Base-by-base conservation (phyloP, 345 rosid species). In the Cochlearia excelsa region DNA sequence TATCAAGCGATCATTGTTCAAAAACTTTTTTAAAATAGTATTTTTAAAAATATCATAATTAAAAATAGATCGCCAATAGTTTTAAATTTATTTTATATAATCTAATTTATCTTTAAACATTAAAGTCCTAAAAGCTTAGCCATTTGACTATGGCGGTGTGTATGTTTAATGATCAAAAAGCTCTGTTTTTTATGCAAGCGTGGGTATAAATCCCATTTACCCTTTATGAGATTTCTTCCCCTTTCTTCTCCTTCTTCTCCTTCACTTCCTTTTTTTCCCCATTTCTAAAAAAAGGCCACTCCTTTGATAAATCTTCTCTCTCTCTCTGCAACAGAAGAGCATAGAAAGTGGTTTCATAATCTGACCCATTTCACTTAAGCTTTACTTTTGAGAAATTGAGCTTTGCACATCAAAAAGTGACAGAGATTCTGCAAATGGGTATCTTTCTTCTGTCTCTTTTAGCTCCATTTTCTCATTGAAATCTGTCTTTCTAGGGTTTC, bases 171-270 rank as follows among this genome's bases (percentile, higher is more conserved):
- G 94, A 87, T 85, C 91, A 16, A 82, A 78, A 57, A 57, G 64
- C 96, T 80, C 96, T 77, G 73, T 80, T 84, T 91, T 90, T 82
- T 1, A 87, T 84, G 98, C 91, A 90, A 78, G 95, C 94, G 94
- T 90, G 97, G 90, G 87, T 87, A 91, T 85, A 85, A 84, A 87
- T 77, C 77, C 83, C 23, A 16, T 16, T 16, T 16, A 16, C 23
- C 23, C 23, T 16, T 16, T 16, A 16, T 16, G 23, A 75, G 78
- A 69, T 66, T 75, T 82, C 77, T 82, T 78, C 72, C 68, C 51
- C 8, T 3, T 33, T 33, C 50, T 63, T 31, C 35, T 26, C 5
- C 8, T 63, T 63, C 68, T 61, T 52, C 54, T 59, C 51, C 79
- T 71, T 67, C 74, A 72, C 45, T 54, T 68, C 55, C 66, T 73